Percentiles rank a stretch among this genome's conserved stretches.
phyloP scores from a whole-genome alignment of 768 basidiomycete species.

The Boletus eberwhitei region DNA sequence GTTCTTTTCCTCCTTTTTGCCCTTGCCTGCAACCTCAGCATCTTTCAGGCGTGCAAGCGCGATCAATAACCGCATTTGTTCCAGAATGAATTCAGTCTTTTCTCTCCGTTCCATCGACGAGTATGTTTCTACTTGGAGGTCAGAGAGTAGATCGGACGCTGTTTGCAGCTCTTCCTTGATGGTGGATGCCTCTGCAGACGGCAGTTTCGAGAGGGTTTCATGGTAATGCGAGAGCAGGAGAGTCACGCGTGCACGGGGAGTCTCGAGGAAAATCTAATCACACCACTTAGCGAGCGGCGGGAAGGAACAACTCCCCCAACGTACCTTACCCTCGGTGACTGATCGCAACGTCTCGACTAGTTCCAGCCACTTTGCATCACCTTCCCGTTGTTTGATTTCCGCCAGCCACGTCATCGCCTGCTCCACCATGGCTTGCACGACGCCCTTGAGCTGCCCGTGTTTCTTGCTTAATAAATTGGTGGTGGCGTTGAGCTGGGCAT shows the following conservation, averaged over 20 bases:
- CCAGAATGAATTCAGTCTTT: slow-evolving; percentile 97
- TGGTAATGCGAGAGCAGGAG: slow-evolving; percentile 82
- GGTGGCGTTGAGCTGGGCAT: slow-evolving; percentile 65
- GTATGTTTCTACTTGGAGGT: slow-evolving; percentile 98
- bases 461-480: slow-evolving; percentile 82
- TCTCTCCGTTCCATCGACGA: slow-evolving; percentile 97
- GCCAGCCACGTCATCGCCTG: slow-evolving; percentile 78
- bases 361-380: slow-evolving; percentile 77
- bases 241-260: slow-evolving; percentile 92
- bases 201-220: slow-evolving; percentile 57
- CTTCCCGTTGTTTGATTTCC: slow-evolving; percentile 64
- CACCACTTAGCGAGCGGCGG: neutral
- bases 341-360: slow-evolving; percentile 84
- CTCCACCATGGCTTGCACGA: slow-evolving; percentile 90
- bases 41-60: slow-evolving; percentile 77
- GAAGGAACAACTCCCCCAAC: slow-evolving; percentile 17
- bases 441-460: slow-evolving; percentile 93
- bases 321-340: slow-evolving; percentile 95
- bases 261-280: slow-evolving; percentile 89
- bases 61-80: slow-evolving; percentile 92
- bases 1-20: slow-evolving; percentile 50
- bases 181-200: slow-evolving; percentile 37
- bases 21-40: slow-evolving; percentile 53
- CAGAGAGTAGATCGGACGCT: slow-evolving; percentile 88
- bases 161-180: slow-evolving; percentile 72